phyloP scores from a whole-genome alignment of 768 basidiomycete genomes.

The Hygrophoropsis aurantiaca region DNA sequence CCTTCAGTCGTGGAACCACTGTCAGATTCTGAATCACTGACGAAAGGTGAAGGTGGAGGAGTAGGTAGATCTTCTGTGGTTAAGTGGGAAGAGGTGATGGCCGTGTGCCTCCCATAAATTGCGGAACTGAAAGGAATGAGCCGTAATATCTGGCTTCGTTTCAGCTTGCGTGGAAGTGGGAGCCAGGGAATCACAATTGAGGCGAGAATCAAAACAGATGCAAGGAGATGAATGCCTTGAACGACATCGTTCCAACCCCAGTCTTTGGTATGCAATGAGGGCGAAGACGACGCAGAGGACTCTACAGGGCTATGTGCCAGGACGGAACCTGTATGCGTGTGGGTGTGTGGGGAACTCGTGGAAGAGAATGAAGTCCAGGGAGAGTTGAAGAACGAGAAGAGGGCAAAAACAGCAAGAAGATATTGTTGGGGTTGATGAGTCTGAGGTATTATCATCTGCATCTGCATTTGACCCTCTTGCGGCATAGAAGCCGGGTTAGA shows the following conservation, averaged over 20 bases:
- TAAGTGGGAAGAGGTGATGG: conserved; percentile 1
- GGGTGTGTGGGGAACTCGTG: conserved; percentile 28
- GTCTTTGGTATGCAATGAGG: conserved; percentile 4
- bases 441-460: conserved; percentile 15
- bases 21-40: conserved; percentile 25
- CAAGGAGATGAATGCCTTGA: conserved; percentile 65
- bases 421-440: conserved; percentile 49
- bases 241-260: conserved; percentile 54
- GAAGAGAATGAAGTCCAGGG: conserved; percentile 51
- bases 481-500: conserved; percentile 13
- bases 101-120: conserved; percentile 4
- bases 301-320: conserved; percentile 39
- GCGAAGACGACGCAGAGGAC: conserved; percentile 9
- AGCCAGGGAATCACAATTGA: conserved; percentile 54
- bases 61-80: conserved; percentile 20
- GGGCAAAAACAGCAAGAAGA: conserved; percentile 77
- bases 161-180: conserved; percentile 23
- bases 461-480: conserved; percentile 7
- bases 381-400: conserved; percentile 86
- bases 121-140: conserved; percentile 24
- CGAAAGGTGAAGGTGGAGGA: conserved; percentile 24
- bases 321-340: conserved; percentile 61
- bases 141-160: conserved; percentile 21
- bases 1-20: conserved; percentile 29
- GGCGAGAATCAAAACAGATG: conserved; percentile 61